These are phyloP conservation scores for Lipomyces yamanashiensis DNA, from an alignment of 805 yeast species.

Conservation along the genomic window DNA sequence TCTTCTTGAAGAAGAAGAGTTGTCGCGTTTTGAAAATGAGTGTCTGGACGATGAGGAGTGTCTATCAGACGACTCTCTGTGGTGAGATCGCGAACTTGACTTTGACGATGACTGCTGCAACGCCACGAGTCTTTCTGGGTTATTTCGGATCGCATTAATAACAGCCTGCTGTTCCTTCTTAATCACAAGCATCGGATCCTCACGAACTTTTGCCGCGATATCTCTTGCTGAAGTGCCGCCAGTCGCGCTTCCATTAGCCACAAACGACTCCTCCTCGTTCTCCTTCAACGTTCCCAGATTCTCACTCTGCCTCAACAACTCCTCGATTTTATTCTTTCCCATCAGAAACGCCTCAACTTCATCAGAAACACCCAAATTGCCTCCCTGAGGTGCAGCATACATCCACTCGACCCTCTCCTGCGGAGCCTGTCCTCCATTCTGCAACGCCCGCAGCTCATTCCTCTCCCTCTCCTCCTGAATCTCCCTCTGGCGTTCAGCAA, in stretches of 20 bases:
- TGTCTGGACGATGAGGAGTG: neutral
- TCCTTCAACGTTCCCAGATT: slow-evolving; percentile 25
- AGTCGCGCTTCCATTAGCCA: slow-evolving; percentile 7
- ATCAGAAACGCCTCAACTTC: slow-evolving; percentile 58
- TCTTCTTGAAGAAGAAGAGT: neutral
- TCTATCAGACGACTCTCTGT: neutral
- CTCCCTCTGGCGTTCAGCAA: slow-evolving; percentile 67
- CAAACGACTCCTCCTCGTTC: slow-evolving; percentile 25
- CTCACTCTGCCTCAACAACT: slow-evolving; percentile 43
- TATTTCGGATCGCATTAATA: slow-evolving; percentile 28
- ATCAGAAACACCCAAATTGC: slow-evolving; percentile 38
- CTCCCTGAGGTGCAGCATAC: slow-evolving; percentile 62
- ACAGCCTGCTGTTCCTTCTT: slow-evolving; percentile 44
- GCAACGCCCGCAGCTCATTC: slow-evolving; percentile 57
- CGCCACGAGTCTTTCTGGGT: slow-evolving; percentile 30
- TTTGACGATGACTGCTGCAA: slow-evolving; percentile 16
- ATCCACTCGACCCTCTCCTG: slow-evolving; percentile 77
- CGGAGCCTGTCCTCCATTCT: slow-evolving; percentile 49
- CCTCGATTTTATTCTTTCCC: slow-evolving; percentile 57
- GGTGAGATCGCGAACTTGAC: neutral
- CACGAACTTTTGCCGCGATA: slow-evolving; percentile 41
- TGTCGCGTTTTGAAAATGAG: neutral
- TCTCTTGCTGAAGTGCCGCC: slow-evolving; percentile 36
- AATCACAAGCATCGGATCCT: slow-evolving; percentile 60
- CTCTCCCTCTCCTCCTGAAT: slow-evolving; percentile 64